These are phyloP conservation scores for Babesia divergens DNA, from an alignment of 169 alveolate species.

Conservation along the genomic window DNA sequence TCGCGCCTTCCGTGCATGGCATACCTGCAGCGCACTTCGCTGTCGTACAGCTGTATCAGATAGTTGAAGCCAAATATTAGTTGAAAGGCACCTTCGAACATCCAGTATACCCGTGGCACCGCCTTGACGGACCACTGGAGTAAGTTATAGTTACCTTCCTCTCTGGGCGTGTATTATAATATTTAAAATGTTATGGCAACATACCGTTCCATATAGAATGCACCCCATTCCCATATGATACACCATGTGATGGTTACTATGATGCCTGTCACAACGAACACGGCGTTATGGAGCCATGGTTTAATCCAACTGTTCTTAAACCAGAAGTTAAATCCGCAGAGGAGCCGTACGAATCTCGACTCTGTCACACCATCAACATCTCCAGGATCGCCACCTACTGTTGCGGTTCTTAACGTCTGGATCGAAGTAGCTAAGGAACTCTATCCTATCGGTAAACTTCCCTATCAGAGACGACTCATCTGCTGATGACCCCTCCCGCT, in stretches of 20 bases:
- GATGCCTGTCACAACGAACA: conserved; percentile 70
- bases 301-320: conserved; percentile 25
- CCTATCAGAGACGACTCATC: not conserved
- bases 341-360: not conserved
- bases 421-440: conserved; percentile 15
- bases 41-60: conserved; percentile 63
- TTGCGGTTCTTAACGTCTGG: conserved; percentile 1
- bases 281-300: conserved; percentile 40
- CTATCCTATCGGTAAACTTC: not conserved
- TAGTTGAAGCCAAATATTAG: conserved; percentile 67
- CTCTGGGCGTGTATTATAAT: conserved; percentile 9
- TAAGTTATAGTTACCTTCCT: conserved; percentile 63
- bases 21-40: conserved; percentile 49
- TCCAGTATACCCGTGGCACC: conserved; percentile 68
- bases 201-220: conserved; percentile 68
- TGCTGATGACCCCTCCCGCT: not conserved
- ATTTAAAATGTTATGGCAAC: not conserved
- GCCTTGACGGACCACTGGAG: conserved; percentile 68
- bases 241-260: conserved; percentile 74
- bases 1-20: not conserved
- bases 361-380: not conserved
- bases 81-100: conserved; percentile 73
- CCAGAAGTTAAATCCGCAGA: conserved; percentile 38
- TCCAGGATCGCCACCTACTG: not conserved
- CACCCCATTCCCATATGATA: conserved; percentile 79